Percentiles rank a stretch among this genome's conserved stretches.
phyloP scores from a whole-genome alignment of 371 early-diverging fungal genomes.

The Thermomucor indicae-seudaticae region DNA sequence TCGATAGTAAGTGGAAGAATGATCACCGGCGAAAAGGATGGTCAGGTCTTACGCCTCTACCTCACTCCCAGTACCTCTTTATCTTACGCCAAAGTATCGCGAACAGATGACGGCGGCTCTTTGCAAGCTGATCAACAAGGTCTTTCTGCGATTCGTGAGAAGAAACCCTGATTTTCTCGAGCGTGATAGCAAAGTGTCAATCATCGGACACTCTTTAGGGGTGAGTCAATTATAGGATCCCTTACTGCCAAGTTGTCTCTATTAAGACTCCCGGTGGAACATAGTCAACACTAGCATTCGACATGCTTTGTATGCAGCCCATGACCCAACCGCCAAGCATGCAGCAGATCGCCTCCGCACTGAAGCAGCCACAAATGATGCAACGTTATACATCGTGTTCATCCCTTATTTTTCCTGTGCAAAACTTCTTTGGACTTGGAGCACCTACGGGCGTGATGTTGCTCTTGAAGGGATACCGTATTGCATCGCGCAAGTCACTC shows the following conservation, averaged over 20 bases:
- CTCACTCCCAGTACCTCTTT: constrained; percentile 58
- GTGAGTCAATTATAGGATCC: constrained; percentile 13
- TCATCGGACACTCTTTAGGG: constrained; percentile 82
- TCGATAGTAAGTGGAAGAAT: constrained; percentile 59
- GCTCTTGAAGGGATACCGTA: constrained; percentile 63
- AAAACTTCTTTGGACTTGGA: constrained; percentile 68
- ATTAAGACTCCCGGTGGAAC: neutral
- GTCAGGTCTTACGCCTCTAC: neutral
- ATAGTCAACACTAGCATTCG: constrained; percentile 51
- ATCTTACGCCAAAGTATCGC: constrained; percentile 79
- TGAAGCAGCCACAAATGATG: neutral
- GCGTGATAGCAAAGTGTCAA: constrained; percentile 62
- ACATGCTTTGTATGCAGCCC: constrained; percentile 69
- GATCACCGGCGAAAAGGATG: neutral
- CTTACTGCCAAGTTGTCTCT: neutral
- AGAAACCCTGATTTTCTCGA: constrained; percentile 74
- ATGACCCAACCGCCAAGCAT: constrained; percentile 12
- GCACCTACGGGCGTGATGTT: constrained; percentile 77
- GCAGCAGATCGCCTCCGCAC: constrained; percentile 4
- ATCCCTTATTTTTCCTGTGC: constrained; percentile 40
- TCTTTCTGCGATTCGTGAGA: constrained; percentile 42
- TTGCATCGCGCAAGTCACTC: constrained; percentile 45
- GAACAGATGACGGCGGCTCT: constrained; percentile 76
- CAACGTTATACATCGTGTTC: neutral
- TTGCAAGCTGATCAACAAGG: constrained; percentile 67